Base-by-base conservation (phyloP, 305 asterid species). In the Salvia sclarea region DNA sequence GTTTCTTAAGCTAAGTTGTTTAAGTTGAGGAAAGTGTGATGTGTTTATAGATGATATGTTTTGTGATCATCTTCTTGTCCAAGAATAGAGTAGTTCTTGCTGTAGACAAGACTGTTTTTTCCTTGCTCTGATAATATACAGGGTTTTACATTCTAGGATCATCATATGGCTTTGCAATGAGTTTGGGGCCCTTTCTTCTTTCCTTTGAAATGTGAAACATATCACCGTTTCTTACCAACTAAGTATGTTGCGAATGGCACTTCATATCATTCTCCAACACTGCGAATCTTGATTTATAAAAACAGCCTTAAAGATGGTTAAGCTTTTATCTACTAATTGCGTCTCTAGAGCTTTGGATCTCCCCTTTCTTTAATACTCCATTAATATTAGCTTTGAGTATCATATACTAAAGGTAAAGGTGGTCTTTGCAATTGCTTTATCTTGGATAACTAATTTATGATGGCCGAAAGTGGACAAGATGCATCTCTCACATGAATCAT, bases 61-160 rank as follows among this genome's bases (percentile, higher is more conserved):
- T 24, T 52, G 48, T 44, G 61, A 65, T 58, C 54, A 76, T 71
- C 73, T 48, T 38, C 8, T 12, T 24, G 9, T 64, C 43, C 52
- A 40, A 66, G 78, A 58, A 48, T 52, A 49, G 64, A 37, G 63
- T 38, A 66, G 66, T 31, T 66, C 52, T 59, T 43, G 74, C 64
- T 40, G 11, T 20, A n/a, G 40, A 38, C 10, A 17, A 30, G 37
- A 18, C 37, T 45, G 8, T 48, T 14, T 0, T n/a, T n/a, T 58
- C 11, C 3, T 21, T 48, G 25, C 38, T 67, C 21, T 60, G 31
- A 12, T 60, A 49, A 35, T 70, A 70, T 48, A 59, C 53, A 69
- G 21, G 0, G 25, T 30, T 9, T 12, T 10, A 3, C 28, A 56
- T 56, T 47, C 25, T 37, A 11, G 72, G 72, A 64, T 56, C 9